phyloP scores from a whole-genome alignment of 768 basidiomycete species.

The Mycena vulgaris region DNA sequence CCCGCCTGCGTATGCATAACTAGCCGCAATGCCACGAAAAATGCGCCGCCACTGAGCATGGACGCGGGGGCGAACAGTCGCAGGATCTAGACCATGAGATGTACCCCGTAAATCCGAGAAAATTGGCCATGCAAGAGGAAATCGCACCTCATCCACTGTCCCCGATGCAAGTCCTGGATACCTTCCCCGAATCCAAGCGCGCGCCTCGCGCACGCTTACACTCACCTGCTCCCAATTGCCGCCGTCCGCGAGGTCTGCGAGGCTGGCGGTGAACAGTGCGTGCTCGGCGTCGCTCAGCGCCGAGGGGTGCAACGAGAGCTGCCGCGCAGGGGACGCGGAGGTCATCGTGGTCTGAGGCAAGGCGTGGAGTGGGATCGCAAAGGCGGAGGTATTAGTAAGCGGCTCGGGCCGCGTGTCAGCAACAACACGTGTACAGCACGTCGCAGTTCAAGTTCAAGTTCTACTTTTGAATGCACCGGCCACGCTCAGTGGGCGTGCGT shows the following conservation, averaged over 20 bases:
- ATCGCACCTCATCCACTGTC: constrained; percentile 39
- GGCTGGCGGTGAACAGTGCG: constrained; percentile 62
- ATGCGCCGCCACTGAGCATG: constrained; percentile 62
- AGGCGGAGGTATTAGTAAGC: too few relatives aligned
- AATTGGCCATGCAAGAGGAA: background rate
- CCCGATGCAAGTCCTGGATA: constrained; percentile 51
- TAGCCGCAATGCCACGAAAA: constrained; percentile 67
- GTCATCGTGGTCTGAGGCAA: too few relatives aligned
- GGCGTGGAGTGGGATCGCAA: too few relatives aligned
- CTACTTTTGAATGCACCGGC: too few relatives aligned
- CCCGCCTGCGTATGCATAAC: constrained; percentile 61
- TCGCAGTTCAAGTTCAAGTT: too few relatives aligned
- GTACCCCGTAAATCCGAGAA: background rate
- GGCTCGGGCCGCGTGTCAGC: too few relatives aligned
- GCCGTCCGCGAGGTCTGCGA: constrained; percentile 51
- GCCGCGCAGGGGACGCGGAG: constrained; percentile 42
- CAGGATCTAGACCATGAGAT: constrained; percentile 47
- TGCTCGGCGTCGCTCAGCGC: constrained; percentile 69
- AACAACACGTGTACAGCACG: too few relatives aligned
- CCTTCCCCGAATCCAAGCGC: constrained; percentile 68
- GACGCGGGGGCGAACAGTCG: constrained; percentile 54
- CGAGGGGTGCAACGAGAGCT: constrained; percentile 66
- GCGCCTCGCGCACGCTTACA: constrained; percentile 62
- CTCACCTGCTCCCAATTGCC: constrained; percentile 44
- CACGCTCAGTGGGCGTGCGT: too few relatives aligned